A percentile compares a stretch with the other conserved stretches of the same genome.
Conservation (phyloP, 768 basidiomycete genomes). For the Trametes sanguinea region DNA sequence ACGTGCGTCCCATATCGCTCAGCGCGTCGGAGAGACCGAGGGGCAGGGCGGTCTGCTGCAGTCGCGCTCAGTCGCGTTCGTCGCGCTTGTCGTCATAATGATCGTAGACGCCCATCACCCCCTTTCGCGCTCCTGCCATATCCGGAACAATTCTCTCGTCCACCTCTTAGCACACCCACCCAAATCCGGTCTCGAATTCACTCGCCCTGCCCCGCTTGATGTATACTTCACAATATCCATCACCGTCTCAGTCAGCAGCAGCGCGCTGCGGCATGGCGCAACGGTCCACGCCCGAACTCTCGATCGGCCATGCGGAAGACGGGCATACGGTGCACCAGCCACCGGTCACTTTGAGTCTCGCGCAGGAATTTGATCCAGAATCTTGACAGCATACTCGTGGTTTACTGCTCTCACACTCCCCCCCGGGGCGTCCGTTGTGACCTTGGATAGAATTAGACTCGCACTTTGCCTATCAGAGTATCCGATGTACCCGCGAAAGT, state of each 20-base stretch:
- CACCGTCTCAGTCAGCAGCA: not conserved
- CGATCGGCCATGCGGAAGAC: too few relatives aligned
- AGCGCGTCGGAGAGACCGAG: not conserved
- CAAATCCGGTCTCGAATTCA: conserved; percentile 8
- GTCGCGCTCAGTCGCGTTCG: not conserved
- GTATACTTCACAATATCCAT: not conserved
- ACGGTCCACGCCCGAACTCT: too few relatives aligned
- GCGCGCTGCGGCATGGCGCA: not conserved
- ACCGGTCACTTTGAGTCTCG: too few relatives aligned
- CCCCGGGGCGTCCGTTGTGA: too few relatives aligned
- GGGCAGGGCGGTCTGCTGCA: not conserved
- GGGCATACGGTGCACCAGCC: too few relatives aligned
- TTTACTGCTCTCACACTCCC: too few relatives aligned
- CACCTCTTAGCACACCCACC: not conserved
- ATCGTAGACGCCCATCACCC: not conserved
- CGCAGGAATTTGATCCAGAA: too few relatives aligned
- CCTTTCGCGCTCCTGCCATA: conserved; percentile 4
- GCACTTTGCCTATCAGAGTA: too few relatives aligned
- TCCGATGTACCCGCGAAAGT: too few relatives aligned
- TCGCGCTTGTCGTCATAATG: conserved; percentile 5
- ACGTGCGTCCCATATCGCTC: too few relatives aligned
- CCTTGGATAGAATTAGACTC: too few relatives aligned
- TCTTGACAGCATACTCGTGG: too few relatives aligned
- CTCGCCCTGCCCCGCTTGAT: conserved; percentile 6
- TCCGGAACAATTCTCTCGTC: conserved; percentile 21